Base-by-base conservation (phyloP, 2,329 filamentous ascomycete genomes). In the Paraphoma chrysanthemicola region DNA sequence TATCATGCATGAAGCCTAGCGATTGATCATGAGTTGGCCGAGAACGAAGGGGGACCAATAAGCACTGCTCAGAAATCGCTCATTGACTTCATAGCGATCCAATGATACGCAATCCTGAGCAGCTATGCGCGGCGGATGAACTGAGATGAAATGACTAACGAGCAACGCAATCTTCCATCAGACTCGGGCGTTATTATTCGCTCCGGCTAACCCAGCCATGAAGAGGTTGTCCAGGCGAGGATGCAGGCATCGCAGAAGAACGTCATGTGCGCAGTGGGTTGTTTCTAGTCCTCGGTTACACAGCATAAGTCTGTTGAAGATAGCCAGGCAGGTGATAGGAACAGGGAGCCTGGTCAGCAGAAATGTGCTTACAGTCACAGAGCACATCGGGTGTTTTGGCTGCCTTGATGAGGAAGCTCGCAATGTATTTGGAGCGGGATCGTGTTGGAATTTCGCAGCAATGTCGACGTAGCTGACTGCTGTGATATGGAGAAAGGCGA, bases 261-360 rank as follows among this genome's bases (percentile, higher is more conserved):
- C 28, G 17, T 39, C 45, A 53, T 48, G 39, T 30, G 29, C 18
- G 18, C 30, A 23, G 23, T 23, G 23, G 23, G 23, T 23, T 23
- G 43, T 48, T 33, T 39, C 42, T 44, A 28, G 29, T 43, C 39
- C 30, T 23, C 33, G 51, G 51, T 53, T 48, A 30, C 51, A 48
- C 45, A 16, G 29, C 51, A 53, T 48, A 17, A 23, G 12, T 10
- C 8, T 44, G 39, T 48, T 38, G 44, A 39, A 30, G 33, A 14
- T 44, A 36, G 44, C 10, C 16, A 44, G 31, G 14, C 17, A 14
- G 44, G 42, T 48, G 45, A 38, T 48, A 54, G 44, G 41, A 48
- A 54, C 51, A 48, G 41, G 44, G 44, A 54, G 45, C 51, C 23
- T 48, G 31, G 30, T 28, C 39, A 30, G 44, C 44, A 30, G 14